A percentile compares a stretch with the other conserved stretches of the same genome.
Conservation (phyloP, 208 protist genomes). For the Leishmania aethiopica region DNA sequence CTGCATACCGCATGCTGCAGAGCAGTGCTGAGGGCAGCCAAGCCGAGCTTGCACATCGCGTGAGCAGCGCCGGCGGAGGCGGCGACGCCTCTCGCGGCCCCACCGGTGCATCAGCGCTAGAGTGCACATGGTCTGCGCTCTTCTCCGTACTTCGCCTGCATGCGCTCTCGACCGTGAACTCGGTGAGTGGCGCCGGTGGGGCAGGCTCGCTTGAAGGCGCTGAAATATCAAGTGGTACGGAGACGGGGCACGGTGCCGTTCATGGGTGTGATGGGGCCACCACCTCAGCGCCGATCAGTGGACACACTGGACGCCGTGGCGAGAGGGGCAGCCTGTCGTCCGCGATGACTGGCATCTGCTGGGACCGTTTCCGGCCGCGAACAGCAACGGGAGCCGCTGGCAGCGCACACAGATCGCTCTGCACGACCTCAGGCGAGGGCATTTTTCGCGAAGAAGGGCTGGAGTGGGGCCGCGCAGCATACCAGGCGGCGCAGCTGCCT, state of each 20-base stretch:
- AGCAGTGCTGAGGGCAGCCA: not conserved
- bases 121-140: conserved; percentile 14
- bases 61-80: not conserved
- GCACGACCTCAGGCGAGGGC: not conserved
- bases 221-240: not conserved
- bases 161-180: not conserved
- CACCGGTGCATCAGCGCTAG: not conserved
- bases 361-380: conserved; percentile 11
- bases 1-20: conserved; percentile 1
- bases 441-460: conserved; percentile 26
- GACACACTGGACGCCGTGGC: not conserved
- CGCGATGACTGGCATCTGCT: conserved; percentile 14
- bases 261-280: not conserved
- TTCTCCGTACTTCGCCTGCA: conserved; percentile 12
- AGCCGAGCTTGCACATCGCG: not conserved
- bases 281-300: not conserved
- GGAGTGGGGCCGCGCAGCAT: conserved; percentile 10
- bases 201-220: not conserved
- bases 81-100: not conserved
- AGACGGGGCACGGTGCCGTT: not conserved
- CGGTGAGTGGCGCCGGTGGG: not conserved
- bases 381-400: not conserved
- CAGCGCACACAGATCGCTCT: not conserved
- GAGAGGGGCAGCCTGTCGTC: not conserved
- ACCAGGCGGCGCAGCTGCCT: not conserved